Percentiles rank a stretch among this genome's conserved stretches.
These are phyloP conservation scores for Trichoderma oligosporum DNA, from an alignment of 2,329 filamentous ascomycete species.

Conservation along the genomic window DNA sequence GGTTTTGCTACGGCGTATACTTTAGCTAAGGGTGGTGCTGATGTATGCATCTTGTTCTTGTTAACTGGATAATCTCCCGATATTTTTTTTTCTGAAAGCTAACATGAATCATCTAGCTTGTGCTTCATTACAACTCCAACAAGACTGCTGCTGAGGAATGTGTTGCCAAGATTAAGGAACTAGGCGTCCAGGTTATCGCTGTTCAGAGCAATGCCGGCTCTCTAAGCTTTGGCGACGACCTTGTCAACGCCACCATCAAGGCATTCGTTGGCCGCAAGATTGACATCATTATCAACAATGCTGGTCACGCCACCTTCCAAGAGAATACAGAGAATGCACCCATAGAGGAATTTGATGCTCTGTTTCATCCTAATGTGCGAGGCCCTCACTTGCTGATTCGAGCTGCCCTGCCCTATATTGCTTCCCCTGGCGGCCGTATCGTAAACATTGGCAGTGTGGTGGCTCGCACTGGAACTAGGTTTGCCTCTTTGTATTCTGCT, in stretches of 20 bases:
- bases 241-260: conserved; percentile 47
- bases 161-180: conserved; percentile 42
- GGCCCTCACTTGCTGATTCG: conserved; percentile 52
- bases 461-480: conserved; percentile 36
- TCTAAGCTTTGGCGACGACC: conserved; percentile 56
- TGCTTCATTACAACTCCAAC: conserved; percentile 53
- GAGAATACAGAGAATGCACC: conserved; percentile 45
- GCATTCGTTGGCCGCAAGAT: conserved; percentile 47
- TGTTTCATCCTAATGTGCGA: conserved; percentile 53
- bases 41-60: conserved; percentile 26
- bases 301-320: conserved; percentile 49
- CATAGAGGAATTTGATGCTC: conserved; percentile 48
- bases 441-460: conserved; percentile 49
- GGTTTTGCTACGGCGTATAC: conserved; percentile 55
- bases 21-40: conserved; percentile 53
- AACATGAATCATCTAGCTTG: conserved; percentile 29
- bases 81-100: neutral
- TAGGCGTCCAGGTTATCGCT: conserved; percentile 15
- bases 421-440: conserved; percentile 41
- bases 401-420: conserved; percentile 47
- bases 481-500: conserved; percentile 48
- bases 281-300: conserved; percentile 57
- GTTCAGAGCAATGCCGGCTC: conserved; percentile 36
- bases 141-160: conserved; percentile 45
- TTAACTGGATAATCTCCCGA: neutral